Conservation (phyloP, 2,329 filamentous ascomycete species). For the Lecanoromycetidae sp. region DNA sequence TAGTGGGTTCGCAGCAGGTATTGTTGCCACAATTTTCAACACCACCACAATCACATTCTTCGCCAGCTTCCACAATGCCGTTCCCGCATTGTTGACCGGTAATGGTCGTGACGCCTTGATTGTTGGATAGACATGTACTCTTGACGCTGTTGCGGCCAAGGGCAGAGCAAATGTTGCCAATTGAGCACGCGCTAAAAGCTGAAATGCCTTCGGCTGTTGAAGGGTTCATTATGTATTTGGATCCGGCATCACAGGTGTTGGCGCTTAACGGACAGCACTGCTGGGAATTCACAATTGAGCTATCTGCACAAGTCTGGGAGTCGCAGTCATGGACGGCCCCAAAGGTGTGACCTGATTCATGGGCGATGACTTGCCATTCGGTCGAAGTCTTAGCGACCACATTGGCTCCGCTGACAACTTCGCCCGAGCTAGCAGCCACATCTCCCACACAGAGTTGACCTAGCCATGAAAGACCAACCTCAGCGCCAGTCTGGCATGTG, state of each 20-base stretch:
- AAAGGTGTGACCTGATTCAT: slow-evolving; percentile 89
- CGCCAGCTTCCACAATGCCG: slow-evolving; percentile 85
- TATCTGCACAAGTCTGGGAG: slow-evolving; percentile 50
- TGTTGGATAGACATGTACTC: slow-evolving; percentile 67
- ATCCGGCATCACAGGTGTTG: slow-evolving; percentile 58
- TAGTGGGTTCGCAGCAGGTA: slow-evolving; percentile 68
- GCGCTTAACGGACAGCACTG: slow-evolving; percentile 71
- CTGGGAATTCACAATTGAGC: slow-evolving; percentile 46
- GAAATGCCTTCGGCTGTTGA: slow-evolving; percentile 63
- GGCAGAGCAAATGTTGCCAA: slow-evolving; percentile 89
- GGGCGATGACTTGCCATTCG: slow-evolving; percentile 93
- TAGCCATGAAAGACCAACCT: slow-evolving; percentile 87
- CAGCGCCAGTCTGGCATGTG: slow-evolving; percentile 66
- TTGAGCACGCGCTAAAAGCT: slow-evolving; percentile 72
- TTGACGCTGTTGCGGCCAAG: slow-evolving; percentile 66
- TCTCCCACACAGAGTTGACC: slow-evolving; percentile 66
- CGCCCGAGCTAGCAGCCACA: slow-evolving; percentile 42
- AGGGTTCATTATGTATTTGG: slow-evolving; percentile 91
- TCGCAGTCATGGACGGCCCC: slow-evolving; percentile 93
- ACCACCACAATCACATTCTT: slow-evolving; percentile 94
- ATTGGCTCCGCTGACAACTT: slow-evolving; percentile 75
- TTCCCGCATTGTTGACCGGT: slow-evolving; percentile 83
- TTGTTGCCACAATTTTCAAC: slow-evolving; percentile 58
- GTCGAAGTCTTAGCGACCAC: slow-evolving; percentile 72
- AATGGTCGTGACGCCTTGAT: slow-evolving; percentile 70